Evolutionary conservation across 495 filamentous ascomycete species (phyloP).

Genomic region (Tetracladium marchalianum): DNA sequence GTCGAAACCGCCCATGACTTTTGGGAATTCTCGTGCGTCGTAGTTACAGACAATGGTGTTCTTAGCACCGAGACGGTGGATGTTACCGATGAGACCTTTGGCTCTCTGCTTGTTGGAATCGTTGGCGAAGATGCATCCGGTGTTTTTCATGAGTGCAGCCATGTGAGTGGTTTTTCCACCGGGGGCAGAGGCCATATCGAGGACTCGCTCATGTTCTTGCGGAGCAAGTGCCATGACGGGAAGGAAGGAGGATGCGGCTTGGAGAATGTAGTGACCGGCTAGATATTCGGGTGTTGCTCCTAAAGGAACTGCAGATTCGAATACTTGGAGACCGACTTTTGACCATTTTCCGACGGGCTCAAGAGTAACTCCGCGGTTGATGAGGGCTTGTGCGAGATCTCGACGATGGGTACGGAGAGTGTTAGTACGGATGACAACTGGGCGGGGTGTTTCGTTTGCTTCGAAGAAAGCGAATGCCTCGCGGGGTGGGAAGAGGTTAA

Average conservation of each 20-base stretch:
- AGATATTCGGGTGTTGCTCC: slow-evolving; percentile 97
- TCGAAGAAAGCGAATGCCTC: slow-evolving; percentile 99
- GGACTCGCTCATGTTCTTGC: slow-evolving; percentile 81
- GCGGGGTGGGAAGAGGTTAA: slow-evolving; percentile 81
- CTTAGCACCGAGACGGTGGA: slow-evolving; percentile 86
- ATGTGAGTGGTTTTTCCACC: slow-evolving; percentile 97
- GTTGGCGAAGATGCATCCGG: slow-evolving; percentile 91
- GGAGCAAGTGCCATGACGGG: slow-evolving; percentile 96
- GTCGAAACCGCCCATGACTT: slow-evolving; percentile 91
- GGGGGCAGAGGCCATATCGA: slow-evolving; percentile 95
- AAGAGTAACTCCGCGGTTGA: slow-evolving; percentile 92
- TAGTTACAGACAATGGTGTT: slow-evolving; percentile 94
- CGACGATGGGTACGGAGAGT: slow-evolving; percentile 87
- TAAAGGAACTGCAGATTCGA: slow-evolving; percentile 88
- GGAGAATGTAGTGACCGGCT: slow-evolving; percentile 93
- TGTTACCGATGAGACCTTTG: slow-evolving; percentile 96
- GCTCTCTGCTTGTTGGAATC: slow-evolving; percentile 87
- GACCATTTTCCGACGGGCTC: slow-evolving; percentile 98
- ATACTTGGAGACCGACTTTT: slow-evolving; percentile 92
- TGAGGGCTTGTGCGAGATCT: slow-evolving; percentile 85
- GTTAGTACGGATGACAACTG: slow-evolving; percentile 84
- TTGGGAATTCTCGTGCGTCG: slow-evolving; percentile 85
- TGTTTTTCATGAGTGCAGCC: slow-evolving; percentile 96
- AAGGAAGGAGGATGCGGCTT: slow-evolving; percentile 93
- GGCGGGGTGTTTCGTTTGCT: slow-evolving; percentile 87